These are phyloP conservation scores for Candida fluviatilis DNA, from an alignment of 805 yeast species.

Conservation along the genomic window DNA sequence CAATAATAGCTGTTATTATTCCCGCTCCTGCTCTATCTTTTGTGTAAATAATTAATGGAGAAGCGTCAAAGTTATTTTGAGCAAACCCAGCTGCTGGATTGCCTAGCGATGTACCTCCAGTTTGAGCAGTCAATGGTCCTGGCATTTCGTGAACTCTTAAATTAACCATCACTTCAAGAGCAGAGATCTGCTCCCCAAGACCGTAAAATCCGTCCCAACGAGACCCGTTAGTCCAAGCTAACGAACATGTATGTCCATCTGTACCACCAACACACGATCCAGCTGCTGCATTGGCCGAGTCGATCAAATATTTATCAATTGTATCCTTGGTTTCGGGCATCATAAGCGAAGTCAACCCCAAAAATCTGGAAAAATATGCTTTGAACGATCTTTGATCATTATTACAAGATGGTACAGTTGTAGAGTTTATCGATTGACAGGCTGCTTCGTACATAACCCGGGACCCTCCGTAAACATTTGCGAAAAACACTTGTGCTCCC, in stretches of 20 bases:
- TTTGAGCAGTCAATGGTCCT: conserved; percentile 57
- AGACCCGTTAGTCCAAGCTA: conserved; percentile 50
- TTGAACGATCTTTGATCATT: conserved; percentile 91
- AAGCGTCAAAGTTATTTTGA: conserved; percentile 28
- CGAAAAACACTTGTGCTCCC: conserved; percentile 57
- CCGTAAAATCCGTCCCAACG: conserved; percentile 69
- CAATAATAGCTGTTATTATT: conserved; percentile 69
- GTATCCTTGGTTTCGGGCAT: conserved; percentile 54
- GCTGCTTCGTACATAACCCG: conserved; percentile 74
- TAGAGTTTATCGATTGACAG: conserved; percentile 53
- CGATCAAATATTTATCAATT: conserved; percentile 42
- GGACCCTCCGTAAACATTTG: conserved; percentile 16
- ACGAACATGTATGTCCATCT: conserved; percentile 75
- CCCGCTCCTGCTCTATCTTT: conserved; percentile 90
- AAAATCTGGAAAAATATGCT: conserved; percentile 71
- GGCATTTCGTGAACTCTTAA: conserved; percentile 38
- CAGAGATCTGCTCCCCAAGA: conserved; percentile 75
- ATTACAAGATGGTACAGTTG: conserved; percentile 47
- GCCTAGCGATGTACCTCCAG: conserved; percentile 72
- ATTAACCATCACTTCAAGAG: conserved; percentile 59
- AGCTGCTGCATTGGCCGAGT: conserved; percentile 57
- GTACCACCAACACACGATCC: conserved; percentile 67
- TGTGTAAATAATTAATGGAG: conserved; percentile 38
- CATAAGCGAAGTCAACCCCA: conserved; percentile 70
- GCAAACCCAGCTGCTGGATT: conserved; percentile 65